Base-by-base conservation (phyloP, 371 early-diverging fungal genomes). In the Mucor mucedo region DNA sequence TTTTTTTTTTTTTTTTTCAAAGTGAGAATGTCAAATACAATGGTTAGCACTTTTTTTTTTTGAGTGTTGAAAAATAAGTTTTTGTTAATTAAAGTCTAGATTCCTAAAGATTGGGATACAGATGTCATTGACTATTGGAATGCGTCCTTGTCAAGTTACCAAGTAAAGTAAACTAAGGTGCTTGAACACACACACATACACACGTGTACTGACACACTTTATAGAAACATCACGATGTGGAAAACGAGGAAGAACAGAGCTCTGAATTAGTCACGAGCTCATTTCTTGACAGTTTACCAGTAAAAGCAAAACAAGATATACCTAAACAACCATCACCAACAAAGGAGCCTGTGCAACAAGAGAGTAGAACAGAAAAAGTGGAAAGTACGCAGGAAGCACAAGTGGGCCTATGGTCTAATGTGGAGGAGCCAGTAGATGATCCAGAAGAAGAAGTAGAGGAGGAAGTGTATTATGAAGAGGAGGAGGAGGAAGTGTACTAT, bases 91-190 rank as follows among this genome's bases (percentile, higher is more conserved):
- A 14, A 44, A 11, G 8, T 16, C 29, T 39, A 57, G 47, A 57
- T 28, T 16, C 29, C 33, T 28, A 8, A 10, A 8, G 45, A 33
- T 32, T 62, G 62, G 58, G 66, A 70, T 44, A 49, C 50, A 16
- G 52, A 65, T 21, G 47, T 70, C n/a, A 48, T 70, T 6, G 59
- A 58, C 13, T 70, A 62, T 44, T 70, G 70, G 70, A 45, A 59
- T 49, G 49, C 65, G 10, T 30, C 55, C 2, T 38, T 70, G 10
- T 53, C 49, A 38, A 65, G 70, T 40, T 70, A 65, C 47, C 47
- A 70, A 16, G 70, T 65, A 65, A 39, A 27, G 9, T 9, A 14
- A 13, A 10, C 32, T 14, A 38, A 5, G 7, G 14, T 7, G 1
- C n/a, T 50, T 4, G 8, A 14, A 42, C 14, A 47, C 28, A 55